A percentile compares a stretch with the other conserved stretches of the same genome.
Evolutionary conservation across 31 red algal species (phyloP).

Genomic region (Endocladia muricata): DNA sequence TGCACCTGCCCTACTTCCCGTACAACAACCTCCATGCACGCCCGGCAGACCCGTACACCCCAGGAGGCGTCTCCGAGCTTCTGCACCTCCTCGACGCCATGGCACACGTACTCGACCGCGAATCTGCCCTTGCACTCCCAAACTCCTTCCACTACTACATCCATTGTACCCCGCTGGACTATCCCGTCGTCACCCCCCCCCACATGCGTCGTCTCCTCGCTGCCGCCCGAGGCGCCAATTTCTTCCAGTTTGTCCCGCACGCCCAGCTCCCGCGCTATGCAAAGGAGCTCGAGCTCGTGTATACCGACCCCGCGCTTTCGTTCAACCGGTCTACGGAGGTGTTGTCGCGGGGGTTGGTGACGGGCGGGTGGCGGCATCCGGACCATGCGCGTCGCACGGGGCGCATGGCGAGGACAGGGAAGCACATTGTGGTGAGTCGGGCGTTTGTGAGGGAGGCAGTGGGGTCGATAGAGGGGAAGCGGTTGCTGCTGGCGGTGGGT

Average conservation of each 20-base stretch:
- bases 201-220: slow-evolving; percentile 32
- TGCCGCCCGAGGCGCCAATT: slow-evolving; percentile 8
- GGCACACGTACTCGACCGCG: slow-evolving; percentile 53
- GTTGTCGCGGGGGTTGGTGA: background rate
- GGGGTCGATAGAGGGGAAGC: slow-evolving; percentile 37
- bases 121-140: background rate
- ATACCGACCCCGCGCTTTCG: slow-evolving; percentile 29
- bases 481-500: slow-evolving; percentile 29
- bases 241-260: slow-evolving; percentile 35
- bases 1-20: background rate
- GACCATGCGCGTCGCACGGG: slow-evolving; percentile 19
- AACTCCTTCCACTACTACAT: slow-evolving; percentile 52
- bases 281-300: slow-evolving; percentile 21
- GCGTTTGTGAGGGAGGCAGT: slow-evolving; percentile 20
- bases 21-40: slow-evolving; percentile 34
- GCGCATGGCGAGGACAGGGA: slow-evolving; percentile 8
- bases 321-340: slow-evolving; percentile 32
- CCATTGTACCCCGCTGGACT: slow-evolving; percentile 34
- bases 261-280: slow-evolving; percentile 25
- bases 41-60: slow-evolving; percentile 24
- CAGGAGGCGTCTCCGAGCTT: slow-evolving; percentile 43
- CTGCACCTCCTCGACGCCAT: slow-evolving; percentile 59
- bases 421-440: slow-evolving; percentile 32
- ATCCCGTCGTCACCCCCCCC: slow-evolving; percentile 27
- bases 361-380: slow-evolving; percentile 8